Conservation (phyloP, 148 eudicot genomes). For the Mesembryanthemum crystallinum region DNA sequence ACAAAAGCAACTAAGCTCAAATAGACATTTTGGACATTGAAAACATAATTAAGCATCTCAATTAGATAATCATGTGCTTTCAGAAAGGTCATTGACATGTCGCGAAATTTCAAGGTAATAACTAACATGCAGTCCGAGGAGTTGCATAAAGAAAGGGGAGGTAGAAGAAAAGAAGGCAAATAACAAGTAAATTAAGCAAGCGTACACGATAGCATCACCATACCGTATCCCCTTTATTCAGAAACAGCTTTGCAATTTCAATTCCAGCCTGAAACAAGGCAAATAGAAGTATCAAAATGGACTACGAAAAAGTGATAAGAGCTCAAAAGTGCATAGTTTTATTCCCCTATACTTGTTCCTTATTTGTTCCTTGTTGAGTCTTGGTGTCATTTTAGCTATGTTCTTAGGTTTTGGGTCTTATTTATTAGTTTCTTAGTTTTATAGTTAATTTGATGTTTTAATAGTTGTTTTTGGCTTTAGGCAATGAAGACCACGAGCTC, state of each 20-base stretch:
- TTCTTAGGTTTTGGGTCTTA: too few species aligned
- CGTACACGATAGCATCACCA: slow-evolving; percentile 24
- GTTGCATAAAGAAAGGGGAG: neutral
- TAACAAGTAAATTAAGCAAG: slow-evolving; percentile 6
- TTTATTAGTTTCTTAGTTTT: too few species aligned
- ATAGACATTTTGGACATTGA: neutral
- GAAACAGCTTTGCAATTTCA: slow-evolving; percentile 91
- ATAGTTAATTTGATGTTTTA: too few species aligned
- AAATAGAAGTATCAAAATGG: slow-evolving; percentile 11
- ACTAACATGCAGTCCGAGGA: slow-evolving; percentile 2
- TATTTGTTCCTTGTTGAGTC: too few species aligned
- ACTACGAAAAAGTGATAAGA: too few species aligned
- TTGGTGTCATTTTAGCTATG: too few species aligned
- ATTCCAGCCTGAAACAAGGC: slow-evolving; percentile 77
- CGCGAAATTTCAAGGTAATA: neutral
- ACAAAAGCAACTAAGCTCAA: neutral
- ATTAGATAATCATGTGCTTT: neutral
- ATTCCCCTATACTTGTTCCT: too few species aligned
- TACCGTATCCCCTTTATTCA: slow-evolving; percentile 80
- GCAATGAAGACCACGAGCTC: too few species aligned
- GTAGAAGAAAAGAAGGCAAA: neutral
- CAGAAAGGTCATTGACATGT: neutral
- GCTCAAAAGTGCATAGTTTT: too few species aligned
- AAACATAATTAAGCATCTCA: neutral
- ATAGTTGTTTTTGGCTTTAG: too few species aligned